phyloP scores from a whole-genome alignment of 2,329 filamentous ascomycete genomes.

The Decorospora gaudefroyi region DNA sequence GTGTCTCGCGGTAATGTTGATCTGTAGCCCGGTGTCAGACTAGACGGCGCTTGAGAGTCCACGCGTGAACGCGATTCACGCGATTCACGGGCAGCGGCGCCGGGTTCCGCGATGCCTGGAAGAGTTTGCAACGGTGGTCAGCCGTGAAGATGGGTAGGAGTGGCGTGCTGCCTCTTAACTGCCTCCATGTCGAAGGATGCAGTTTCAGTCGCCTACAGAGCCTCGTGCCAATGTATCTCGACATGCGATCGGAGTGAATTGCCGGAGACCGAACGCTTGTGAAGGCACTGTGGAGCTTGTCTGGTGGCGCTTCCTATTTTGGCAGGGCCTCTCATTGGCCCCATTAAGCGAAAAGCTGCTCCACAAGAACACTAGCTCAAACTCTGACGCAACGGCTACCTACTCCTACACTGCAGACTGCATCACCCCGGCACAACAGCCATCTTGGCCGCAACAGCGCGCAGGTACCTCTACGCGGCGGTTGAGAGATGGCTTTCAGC shows the following conservation, averaged over 20 bases:
- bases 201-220: background rate
- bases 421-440: conserved; percentile 11
- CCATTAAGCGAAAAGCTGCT: conserved; percentile 7
- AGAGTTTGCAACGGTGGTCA: background rate
- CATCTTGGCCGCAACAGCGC: conserved; percentile 1
- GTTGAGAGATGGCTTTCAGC: too few species aligned
- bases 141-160: background rate
- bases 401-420: conserved; percentile 4
- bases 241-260: background rate
- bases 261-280: background rate
- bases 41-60: too few species aligned
- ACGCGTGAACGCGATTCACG: conserved; percentile 4
- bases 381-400: conserved; percentile 11
- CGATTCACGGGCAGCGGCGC: background rate
- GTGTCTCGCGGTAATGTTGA: too few species aligned
- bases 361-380: conserved; percentile 12
- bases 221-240: too few species aligned
- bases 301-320: conserved; percentile 2
- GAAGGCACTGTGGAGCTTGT: conserved; percentile 1
- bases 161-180: background rate
- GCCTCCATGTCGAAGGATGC: background rate
- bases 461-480: conserved; percentile 4
- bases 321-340: conserved; percentile 4
- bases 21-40: too few species aligned
- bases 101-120: background rate